These are phyloP conservation scores for Rhizopus stolonifer DNA, from an alignment of 371 early-diverging fungal species.

Conservation along the genomic window DNA sequence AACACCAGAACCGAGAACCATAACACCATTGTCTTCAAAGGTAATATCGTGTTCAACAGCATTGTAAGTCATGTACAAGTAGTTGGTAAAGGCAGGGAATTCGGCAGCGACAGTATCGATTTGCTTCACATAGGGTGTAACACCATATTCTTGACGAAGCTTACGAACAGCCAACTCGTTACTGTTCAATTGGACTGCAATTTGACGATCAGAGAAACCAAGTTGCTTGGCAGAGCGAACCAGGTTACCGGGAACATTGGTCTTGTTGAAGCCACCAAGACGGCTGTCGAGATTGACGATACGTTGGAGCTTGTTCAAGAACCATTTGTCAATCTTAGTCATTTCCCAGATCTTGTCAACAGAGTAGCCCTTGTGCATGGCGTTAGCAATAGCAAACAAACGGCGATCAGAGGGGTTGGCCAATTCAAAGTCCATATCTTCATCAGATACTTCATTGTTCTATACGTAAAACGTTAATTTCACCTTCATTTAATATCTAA, in stretches of 20 bases:
- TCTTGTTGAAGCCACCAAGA: slow-evolving; percentile 46
- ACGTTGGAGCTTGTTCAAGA: slow-evolving; percentile 86
- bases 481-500: no score
- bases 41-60: slow-evolving; percentile 85
- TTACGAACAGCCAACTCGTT: slow-evolving; percentile 89
- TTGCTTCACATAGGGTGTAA: slow-evolving; percentile 93
- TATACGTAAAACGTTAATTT: no score
- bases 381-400: slow-evolving; percentile 91
- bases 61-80: slow-evolving; percentile 95
- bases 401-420: slow-evolving; percentile 86
- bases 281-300: slow-evolving; percentile 56
- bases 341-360: slow-evolving; percentile 86
- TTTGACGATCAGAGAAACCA: slow-evolving; percentile 92
- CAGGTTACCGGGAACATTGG: slow-evolving; percentile 55
- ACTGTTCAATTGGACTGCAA: slow-evolving; percentile 71
- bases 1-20: slow-evolving; percentile 95
- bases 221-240: slow-evolving; percentile 82
- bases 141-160: slow-evolving; percentile 71
- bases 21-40: slow-evolving; percentile 86
- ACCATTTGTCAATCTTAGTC: slow-evolving; percentile 94
- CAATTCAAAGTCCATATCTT: slow-evolving; percentile 77
- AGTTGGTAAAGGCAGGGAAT: slow-evolving; percentile 95
- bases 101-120: slow-evolving; percentile 98
- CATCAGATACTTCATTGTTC: slow-evolving; percentile 58
- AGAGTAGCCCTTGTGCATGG: slow-evolving; percentile 78